Evolutionary conservation across 2,329 filamentous ascomycete species (phyloP).

Genomic region (Alternaria triticina): DNA sequence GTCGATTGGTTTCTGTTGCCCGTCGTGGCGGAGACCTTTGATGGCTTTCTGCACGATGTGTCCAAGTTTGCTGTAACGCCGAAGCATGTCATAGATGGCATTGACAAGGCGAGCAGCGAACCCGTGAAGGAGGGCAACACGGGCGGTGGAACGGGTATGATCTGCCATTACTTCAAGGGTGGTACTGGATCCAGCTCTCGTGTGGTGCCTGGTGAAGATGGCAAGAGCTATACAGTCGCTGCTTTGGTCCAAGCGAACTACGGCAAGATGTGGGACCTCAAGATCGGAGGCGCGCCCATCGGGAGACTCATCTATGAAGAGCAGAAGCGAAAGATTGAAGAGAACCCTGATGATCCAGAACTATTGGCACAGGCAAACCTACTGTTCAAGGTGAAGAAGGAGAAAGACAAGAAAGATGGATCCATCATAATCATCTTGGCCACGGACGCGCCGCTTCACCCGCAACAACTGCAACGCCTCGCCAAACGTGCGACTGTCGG

Average conservation of each 20-base stretch:
- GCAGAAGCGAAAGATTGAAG: constrained; percentile 45
- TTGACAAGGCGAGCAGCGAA: constrained; percentile 58
- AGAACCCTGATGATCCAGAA: constrained; percentile 34
- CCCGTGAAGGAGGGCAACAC: constrained; percentile 66
- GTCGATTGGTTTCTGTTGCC: constrained; percentile 63
- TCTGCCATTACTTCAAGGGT: constrained; percentile 70
- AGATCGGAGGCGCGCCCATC: constrained; percentile 66
- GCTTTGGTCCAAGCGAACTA: constrained; percentile 72
- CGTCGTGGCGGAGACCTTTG: constrained; percentile 68
- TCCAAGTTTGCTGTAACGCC: constrained; percentile 62
- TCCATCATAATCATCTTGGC: constrained; percentile 69
- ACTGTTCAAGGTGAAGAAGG: constrained; percentile 36
- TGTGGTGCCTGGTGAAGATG: constrained; percentile 50
- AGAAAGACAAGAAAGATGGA: constrained; percentile 63
- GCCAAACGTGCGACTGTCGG: constrained; percentile 68
- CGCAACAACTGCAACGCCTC: constrained; percentile 63
- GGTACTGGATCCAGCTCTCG: constrained; percentile 69
- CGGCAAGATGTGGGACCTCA: constrained; percentile 62
- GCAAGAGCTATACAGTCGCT: constrained; percentile 62
- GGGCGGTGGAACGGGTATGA: constrained; percentile 73
- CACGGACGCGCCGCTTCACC: constrained; percentile 67
- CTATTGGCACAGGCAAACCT: constrained; percentile 35
- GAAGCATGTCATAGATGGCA: constrained; percentile 61
- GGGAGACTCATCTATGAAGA: constrained; percentile 63
- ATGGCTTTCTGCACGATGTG: constrained; percentile 67